Evolutionary conservation across 1,284 basidiomycete genomes (phyloP).

Genomic region (Cryptococcus amylolentus): DNA sequence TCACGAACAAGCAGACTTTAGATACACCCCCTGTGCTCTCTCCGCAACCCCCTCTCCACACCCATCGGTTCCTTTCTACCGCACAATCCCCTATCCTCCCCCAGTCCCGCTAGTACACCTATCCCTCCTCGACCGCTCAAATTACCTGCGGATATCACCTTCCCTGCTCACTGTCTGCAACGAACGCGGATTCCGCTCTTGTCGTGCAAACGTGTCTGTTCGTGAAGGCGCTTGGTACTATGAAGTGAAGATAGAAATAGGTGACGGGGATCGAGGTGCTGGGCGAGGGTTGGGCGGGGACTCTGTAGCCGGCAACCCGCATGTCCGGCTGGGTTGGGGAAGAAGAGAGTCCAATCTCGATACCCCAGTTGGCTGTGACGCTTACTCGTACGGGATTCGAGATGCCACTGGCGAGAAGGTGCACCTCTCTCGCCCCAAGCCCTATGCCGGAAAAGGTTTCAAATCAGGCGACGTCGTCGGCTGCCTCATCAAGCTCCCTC

Average conservation of each 20-base stretch:
- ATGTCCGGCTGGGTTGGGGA: conserved; percentile 88
- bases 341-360: conserved; percentile 88
- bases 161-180: conserved; percentile 75
- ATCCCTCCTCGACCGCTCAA: conserved; percentile 54
- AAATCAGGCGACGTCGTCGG: conserved; percentile 85
- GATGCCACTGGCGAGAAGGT: conserved; percentile 92
- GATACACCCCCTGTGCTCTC: conserved; percentile 51
- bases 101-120: conserved; percentile 44
- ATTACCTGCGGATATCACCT: conserved; percentile 68
- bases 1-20: conserved; percentile 33
- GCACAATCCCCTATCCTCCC: conserved; percentile 38
- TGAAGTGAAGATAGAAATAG: conserved; percentile 76
- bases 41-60: conserved; percentile 39
- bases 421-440: conserved; percentile 71
- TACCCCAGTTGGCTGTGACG: conserved; percentile 88
- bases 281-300: conserved; percentile 45
- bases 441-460: conserved; percentile 69
- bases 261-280: conserved; percentile 55
- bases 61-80: conserved; percentile 40
- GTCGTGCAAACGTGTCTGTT: conserved; percentile 81
- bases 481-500: conserved; percentile 64
- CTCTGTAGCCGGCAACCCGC: conserved; percentile 51
- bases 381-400: conserved; percentile 85
- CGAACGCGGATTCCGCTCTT: conserved; percentile 85
- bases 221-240: conserved; percentile 92